Evolutionary conservation across 2,329 filamentous ascomycete species (phyloP).

Genomic region (Dactylellina sp.): DNA sequence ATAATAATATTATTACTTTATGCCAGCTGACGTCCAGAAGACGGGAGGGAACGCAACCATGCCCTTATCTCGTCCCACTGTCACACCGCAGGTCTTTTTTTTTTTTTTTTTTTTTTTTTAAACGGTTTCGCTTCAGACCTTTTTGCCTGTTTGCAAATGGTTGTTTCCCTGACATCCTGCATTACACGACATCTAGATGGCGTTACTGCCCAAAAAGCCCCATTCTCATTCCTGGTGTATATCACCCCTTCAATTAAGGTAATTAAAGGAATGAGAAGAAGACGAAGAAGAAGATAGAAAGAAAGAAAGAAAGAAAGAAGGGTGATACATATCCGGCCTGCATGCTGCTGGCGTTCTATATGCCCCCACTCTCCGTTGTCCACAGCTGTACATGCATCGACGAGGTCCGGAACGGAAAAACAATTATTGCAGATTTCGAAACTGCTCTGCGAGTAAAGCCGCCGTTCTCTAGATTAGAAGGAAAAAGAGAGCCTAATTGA

Average conservation of each 20-base stretch:
- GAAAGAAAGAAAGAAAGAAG: conserved; percentile 1
- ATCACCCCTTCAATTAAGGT: conserved; percentile 17
- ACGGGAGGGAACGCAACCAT: conserved; percentile 9
- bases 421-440: conserved; percentile 55
- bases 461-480: not conserved
- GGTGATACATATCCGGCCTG: conserved; percentile 11
- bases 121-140: conserved; percentile 31
- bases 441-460: not conserved
- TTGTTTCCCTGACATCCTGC: conserved; percentile 21
- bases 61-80: conserved; percentile 53
- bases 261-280: no score
- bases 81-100: conserved; percentile 14
- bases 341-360: not conserved
- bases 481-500: conserved; percentile 9
- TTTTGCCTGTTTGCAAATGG: no score
- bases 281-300: not conserved
- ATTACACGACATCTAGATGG: conserved; percentile 27
- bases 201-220: conserved; percentile 3
- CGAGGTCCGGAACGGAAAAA: conserved; percentile 52
- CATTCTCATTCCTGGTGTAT: conserved; percentile 6
- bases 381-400: conserved; percentile 7
- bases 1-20: not conserved
- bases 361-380: not conserved
- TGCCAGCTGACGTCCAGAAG: not conserved
- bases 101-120: no score